phyloP scores from a whole-genome alignment of 306 rosid genomes.

The Boehmeria nivea region DNA sequence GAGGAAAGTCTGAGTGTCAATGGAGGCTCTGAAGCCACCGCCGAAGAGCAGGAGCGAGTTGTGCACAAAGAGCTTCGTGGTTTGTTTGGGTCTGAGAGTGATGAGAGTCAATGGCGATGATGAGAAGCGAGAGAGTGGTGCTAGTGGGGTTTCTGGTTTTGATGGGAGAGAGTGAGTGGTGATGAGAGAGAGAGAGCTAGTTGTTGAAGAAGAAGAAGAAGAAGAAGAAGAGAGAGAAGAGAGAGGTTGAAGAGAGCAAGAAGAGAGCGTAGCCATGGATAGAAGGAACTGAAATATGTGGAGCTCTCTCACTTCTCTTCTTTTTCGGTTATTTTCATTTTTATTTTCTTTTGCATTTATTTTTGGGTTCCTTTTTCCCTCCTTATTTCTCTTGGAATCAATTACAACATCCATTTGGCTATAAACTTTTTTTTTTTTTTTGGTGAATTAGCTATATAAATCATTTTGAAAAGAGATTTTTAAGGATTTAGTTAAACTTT shows the following conservation, averaged over 20 bases:
- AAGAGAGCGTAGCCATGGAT: slow-evolving; percentile 66
- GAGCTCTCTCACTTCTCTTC: slow-evolving; percentile 16
- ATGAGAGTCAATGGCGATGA: slow-evolving; percentile 24
- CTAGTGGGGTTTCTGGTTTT: slow-evolving; percentile 26
- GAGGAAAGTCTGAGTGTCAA: slow-evolving; percentile 80
- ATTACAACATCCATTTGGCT: no score
- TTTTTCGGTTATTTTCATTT: not conserved
- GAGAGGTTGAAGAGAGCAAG: slow-evolving; percentile 41
- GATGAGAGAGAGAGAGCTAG: slow-evolving; percentile 22
- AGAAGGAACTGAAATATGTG: slow-evolving; percentile 22
- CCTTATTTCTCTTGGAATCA: no score
- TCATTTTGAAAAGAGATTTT: no score
- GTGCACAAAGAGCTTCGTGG: slow-evolving; percentile 33
- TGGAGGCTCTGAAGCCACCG: slow-evolving; percentile 37
- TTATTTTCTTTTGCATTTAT: not conserved
- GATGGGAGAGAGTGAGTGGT: slow-evolving; percentile 35
- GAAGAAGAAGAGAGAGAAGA: slow-evolving; percentile 22
- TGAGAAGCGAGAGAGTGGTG: slow-evolving; percentile 15
- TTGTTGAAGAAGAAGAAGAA: slow-evolving; percentile 24
- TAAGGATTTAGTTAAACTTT: no score
- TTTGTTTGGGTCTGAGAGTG: slow-evolving; percentile 29
- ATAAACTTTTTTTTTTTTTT: no score
- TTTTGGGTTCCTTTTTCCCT: not conserved
- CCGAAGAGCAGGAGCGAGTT: slow-evolving; percentile 50
- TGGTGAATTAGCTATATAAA: no score